Evolutionary conservation across 208 protist genomes (phyloP).

Genomic region (Leishmania amazonensis): DNA sequence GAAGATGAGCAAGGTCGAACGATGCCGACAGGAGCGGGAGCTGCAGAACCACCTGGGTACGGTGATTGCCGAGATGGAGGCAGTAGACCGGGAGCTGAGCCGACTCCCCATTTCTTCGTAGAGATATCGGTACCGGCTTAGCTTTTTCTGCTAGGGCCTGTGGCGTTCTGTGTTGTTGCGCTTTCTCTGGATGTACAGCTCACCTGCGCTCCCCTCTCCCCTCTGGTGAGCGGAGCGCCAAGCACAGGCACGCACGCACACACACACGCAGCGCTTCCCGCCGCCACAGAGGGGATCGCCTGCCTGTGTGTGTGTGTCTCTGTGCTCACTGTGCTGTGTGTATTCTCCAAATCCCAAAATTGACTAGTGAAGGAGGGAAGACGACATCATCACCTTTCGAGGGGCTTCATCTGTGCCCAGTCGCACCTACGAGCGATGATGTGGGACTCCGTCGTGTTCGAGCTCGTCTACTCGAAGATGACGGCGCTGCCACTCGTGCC

Average conservation of each 20-base stretch:
- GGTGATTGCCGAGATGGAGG: slow-evolving; percentile 70
- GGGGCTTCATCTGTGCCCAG: not conserved
- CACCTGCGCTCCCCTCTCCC: not conserved
- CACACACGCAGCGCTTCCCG: not conserved
- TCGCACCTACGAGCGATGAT: not conserved
- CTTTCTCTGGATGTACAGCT: slow-evolving; percentile 6
- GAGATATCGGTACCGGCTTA: not conserved
- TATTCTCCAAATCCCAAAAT: not conserved
- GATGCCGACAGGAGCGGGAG: slow-evolving; percentile 47
- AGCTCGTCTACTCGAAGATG: not conserved
- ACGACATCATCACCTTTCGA: not conserved
- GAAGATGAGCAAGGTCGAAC: slow-evolving; percentile 39
- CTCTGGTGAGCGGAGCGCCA: not conserved
- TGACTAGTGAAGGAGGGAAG: not conserved
- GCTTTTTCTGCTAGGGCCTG: not conserved
- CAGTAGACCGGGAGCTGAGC: slow-evolving; percentile 60
- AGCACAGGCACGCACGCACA: not conserved
- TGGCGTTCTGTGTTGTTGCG: not conserved
- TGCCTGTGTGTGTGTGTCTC: not conserved
- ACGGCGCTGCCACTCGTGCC: not conserved
- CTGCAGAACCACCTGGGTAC: slow-evolving; percentile 49
- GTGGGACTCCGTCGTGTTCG: not conserved
- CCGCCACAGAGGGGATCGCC: not conserved
- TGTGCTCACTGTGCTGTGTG: not conserved
- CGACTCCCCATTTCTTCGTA: slow-evolving; percentile 16